A percentile compares a stretch with the other conserved stretches of the same genome.
phyloP scores from a whole-genome alignment of 768 basidiomycete genomes.

The Boletales sp. region DNA sequence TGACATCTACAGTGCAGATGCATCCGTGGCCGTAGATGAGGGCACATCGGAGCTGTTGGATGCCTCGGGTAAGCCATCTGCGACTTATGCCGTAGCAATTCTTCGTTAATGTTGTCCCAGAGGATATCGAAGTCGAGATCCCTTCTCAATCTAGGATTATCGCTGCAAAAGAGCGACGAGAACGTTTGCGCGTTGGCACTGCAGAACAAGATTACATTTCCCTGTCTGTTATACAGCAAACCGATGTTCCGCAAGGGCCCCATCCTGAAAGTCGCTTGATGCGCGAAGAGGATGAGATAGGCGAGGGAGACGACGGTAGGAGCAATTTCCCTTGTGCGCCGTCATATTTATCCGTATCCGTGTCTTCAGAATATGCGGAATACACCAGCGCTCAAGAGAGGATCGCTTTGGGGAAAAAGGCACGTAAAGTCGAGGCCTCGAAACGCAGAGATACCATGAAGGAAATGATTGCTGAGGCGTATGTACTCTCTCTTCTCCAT shows the following conservation, averaged over 20 bases:
- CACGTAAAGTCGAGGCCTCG: conserved; percentile 63
- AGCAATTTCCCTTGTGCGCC: not conserved
- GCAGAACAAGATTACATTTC: conserved; percentile 74
- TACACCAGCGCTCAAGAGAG: conserved; percentile 86
- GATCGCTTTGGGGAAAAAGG: conserved; percentile 82
- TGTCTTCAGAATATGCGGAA: conserved; percentile 68
- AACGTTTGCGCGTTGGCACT: conserved; percentile 54
- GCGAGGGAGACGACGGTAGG: conserved; percentile 85
- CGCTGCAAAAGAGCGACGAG: conserved; percentile 73
- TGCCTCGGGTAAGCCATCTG: conserved; percentile 27
- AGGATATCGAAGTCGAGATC: conserved; percentile 45
- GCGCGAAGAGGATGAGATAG: conserved; percentile 84
- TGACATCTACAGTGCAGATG: conserved; percentile 47
- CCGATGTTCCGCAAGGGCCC: conserved; percentile 59
- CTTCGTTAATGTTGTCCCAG: conserved; percentile 18
- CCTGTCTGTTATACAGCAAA: conserved; percentile 58
- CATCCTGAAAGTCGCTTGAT: conserved; percentile 81
- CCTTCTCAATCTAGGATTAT: conserved; percentile 70
- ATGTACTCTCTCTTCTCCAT: conserved; percentile 25
- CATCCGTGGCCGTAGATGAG: conserved; percentile 43
- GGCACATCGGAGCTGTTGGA: conserved; percentile 31
- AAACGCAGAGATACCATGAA: conserved; percentile 69
- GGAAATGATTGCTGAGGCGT: conserved; percentile 83
- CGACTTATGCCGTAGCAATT: not conserved
- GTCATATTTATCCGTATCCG: conserved; percentile 7